These are phyloP conservation scores for Draba incana DNA, from an alignment of 345 rosid genomes.

Conservation along the genomic window DNA sequence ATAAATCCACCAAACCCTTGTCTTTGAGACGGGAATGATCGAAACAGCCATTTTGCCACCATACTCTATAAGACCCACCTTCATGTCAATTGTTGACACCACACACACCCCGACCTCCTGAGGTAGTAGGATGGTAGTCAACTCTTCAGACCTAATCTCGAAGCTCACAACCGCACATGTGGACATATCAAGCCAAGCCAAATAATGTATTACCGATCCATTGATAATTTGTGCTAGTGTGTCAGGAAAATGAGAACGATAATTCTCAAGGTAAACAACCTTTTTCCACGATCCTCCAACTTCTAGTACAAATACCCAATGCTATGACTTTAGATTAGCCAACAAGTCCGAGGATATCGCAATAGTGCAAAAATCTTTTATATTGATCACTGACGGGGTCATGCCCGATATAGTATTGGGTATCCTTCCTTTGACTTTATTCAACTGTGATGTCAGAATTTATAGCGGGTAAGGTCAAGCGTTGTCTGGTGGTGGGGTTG, in stretches of 20 bases:
- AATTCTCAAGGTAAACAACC: no score
- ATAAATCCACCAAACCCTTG: background rate
- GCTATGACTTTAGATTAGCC: no score
- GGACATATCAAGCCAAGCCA: background rate
- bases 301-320: no score
- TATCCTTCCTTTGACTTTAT: no score
- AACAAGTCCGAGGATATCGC: no score
- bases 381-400: background rate
- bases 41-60: conserved; percentile 4
- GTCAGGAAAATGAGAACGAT: no score
- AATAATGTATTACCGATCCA: no score
- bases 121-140: background rate
- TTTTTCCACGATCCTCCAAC: no score
- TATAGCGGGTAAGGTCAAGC: background rate
- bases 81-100: background rate
- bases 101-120: no score
- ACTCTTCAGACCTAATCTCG: conserved; percentile 19
- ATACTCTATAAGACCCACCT: conserved; percentile 10
- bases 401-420: background rate
- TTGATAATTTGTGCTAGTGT: no score
- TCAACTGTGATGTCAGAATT: background rate
- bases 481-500: background rate
- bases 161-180: conserved; percentile 15
- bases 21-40: background rate
- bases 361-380: background rate